phyloP scores from a whole-genome alignment of 257 asterid genomes.

The Primulina eburnea region DNA sequence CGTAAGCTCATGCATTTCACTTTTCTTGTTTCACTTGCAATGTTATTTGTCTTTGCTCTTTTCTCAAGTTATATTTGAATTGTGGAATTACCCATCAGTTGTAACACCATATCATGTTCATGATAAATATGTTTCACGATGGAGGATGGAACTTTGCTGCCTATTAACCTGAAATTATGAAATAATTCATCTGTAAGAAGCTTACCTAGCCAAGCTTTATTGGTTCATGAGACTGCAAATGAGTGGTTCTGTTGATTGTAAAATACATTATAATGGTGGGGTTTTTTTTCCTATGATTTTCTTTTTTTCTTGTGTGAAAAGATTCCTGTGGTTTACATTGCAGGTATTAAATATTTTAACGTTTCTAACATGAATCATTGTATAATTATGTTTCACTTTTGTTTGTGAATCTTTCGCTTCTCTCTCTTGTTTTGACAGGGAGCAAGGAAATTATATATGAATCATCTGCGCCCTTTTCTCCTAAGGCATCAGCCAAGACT shows the following conservation, averaged over 20 bases:
- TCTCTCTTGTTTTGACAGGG: conserved; percentile 53
- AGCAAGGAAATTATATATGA: conserved; percentile 64
- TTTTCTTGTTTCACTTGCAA: conserved; percentile 16
- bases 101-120: conserved; percentile 2
- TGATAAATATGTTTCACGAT: not conserved
- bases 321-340: not conserved
- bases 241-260: not conserved
- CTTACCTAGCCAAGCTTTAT: not conserved
- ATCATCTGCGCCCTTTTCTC: conserved; percentile 72
- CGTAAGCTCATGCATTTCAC: conserved; percentile 44
- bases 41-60: not conserved
- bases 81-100: not conserved
- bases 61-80: conserved; percentile 12
- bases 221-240: conserved; percentile 5
- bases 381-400: not conserved
- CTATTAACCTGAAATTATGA: not conserved
- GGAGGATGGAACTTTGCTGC: conserved; percentile 1
- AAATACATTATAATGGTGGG: no score
- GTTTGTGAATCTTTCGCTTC: not conserved
- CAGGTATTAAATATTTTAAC: not conserved
- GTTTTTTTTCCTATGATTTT: no score
- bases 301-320: no score
- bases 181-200: conserved; percentile 13
- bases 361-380: no score
- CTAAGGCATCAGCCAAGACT: conserved; percentile 61